phyloP scores from a whole-genome alignment of 352 stramenopile species.

The Phytophthora pinifolia region DNA sequence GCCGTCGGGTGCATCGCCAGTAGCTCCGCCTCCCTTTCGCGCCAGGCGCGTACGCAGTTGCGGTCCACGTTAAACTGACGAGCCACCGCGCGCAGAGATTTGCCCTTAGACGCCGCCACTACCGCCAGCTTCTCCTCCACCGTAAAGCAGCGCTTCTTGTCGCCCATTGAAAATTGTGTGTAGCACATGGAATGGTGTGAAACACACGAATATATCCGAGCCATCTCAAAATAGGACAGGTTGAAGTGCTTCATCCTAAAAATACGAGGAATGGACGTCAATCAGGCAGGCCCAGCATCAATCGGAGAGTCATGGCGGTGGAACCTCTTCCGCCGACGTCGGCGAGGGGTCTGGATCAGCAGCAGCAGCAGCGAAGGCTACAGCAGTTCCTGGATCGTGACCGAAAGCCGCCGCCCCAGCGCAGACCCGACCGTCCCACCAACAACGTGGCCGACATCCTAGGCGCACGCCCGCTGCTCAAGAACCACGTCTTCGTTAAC shows the following conservation, averaged over 20 bases:
- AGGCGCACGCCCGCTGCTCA: conserved; percentile 49
- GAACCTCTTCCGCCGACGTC: conserved; percentile 20
- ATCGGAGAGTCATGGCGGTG: conserved; percentile 9
- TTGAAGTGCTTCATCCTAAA: conserved; percentile 8
- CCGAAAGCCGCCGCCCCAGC: conserved; percentile 20
- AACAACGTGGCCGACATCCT: conserved; percentile 73
- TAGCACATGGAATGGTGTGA: conserved; percentile 11
- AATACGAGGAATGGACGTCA: conserved; percentile 16
- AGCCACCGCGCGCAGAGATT: conserved; percentile 57
- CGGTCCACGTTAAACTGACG: conserved; percentile 69
- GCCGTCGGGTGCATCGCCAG: conserved; percentile 51
- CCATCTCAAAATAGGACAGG: too few relatives aligned
- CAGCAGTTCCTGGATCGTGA: conserved; percentile 52
- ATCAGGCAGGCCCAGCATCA: too few relatives aligned
- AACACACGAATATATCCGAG: too few relatives aligned
- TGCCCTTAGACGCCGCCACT: conserved; percentile 51
- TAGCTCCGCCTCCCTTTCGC: conserved; percentile 62
- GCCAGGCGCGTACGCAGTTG: conserved; percentile 73
- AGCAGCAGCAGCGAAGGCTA: conserved; percentile 40
- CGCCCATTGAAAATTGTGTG: conserved; percentile 18
- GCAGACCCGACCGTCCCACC: conserved; percentile 43
- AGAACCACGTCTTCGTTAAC: conserved; percentile 63
- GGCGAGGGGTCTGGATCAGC: conserved; percentile 16
- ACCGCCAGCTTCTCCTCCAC: conserved; percentile 72
- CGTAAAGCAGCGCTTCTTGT: conserved; percentile 80